Conservation (phyloP, 768 basidiomycete genomes). For the Albatrellus ellisii region DNA sequence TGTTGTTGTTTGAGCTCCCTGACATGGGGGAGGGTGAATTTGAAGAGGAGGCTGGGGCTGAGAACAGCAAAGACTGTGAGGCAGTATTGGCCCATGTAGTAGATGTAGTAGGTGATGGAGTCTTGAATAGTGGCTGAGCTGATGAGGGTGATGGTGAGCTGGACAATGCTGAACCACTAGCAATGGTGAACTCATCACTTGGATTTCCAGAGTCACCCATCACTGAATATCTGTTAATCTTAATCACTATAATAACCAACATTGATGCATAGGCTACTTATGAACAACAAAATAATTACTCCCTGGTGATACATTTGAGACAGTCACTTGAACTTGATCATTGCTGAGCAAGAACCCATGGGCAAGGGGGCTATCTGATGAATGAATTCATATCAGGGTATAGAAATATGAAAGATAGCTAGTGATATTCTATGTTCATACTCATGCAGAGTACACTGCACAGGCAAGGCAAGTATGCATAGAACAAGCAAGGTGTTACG, state of each 20-base stretch:
- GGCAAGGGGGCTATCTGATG: constrained; percentile 21
- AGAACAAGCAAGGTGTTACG: background rate
- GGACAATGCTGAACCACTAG: background rate
- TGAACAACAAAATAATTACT: constrained; percentile 27
- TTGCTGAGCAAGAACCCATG: constrained; percentile 23
- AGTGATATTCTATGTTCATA: background rate
- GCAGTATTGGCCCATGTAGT: background rate
- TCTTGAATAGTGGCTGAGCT: background rate
- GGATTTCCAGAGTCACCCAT: constrained; percentile 37
- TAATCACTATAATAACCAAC: background rate
- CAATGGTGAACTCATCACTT: constrained; percentile 27
- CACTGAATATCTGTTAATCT: constrained; percentile 20
- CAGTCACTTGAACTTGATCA: constrained; percentile 23
- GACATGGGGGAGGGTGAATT: background rate
- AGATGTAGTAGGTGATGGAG: background rate
- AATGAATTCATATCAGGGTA: constrained; percentile 1
- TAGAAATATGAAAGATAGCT: background rate
- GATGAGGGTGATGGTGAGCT: background rate
- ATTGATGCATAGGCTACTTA: constrained; percentile 18
- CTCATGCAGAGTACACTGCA: background rate
- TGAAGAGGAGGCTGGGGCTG: background rate
- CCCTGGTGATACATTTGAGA: constrained; percentile 24
- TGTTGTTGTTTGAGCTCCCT: too few relatives aligned
- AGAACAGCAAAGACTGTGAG: background rate
- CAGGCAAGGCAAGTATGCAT: background rate